phyloP scores from a whole-genome alignment of 495 filamentous ascomycete genomes.

The Talaromyces ruber region DNA sequence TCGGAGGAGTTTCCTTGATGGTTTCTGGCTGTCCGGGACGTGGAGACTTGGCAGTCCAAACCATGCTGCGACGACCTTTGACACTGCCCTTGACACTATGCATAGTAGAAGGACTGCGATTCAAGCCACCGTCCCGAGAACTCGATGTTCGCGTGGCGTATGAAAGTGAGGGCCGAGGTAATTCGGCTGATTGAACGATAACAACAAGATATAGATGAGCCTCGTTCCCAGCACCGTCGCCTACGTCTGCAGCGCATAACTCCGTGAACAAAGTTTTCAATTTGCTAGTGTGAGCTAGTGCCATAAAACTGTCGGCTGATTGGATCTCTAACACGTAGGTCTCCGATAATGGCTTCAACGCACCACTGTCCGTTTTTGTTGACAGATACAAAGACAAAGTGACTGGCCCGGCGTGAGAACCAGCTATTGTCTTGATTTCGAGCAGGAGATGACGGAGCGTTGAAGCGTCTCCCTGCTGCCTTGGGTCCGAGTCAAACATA shows the following conservation, averaged over 20 bases:
- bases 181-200: constrained; percentile 60
- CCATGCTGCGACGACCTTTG: constrained; percentile 65
- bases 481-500: constrained; percentile 72
- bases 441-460: constrained; percentile 78
- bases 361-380: constrained; percentile 51
- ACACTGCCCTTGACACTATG: constrained; percentile 31
- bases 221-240: constrained; percentile 58
- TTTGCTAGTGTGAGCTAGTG: constrained; percentile 47
- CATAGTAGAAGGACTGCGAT: constrained; percentile 17
- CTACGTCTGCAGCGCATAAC: constrained; percentile 71
- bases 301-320: constrained; percentile 55
- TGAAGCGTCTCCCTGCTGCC: constrained; percentile 54
- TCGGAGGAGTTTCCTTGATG: constrained; percentile 36
- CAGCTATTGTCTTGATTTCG: constrained; percentile 71
- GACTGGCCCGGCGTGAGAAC: constrained; percentile 60
- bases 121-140: constrained; percentile 30
- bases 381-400: constrained; percentile 76
- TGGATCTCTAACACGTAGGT: constrained; percentile 74
- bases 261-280: constrained; percentile 85
- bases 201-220: constrained; percentile 76
- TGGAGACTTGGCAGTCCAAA: constrained; percentile 55
- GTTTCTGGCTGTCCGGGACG: constrained; percentile 20
- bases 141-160: constrained; percentile 19
- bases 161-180: constrained; percentile 30
- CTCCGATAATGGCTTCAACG: constrained; percentile 66